A percentile compares a stretch with the other conserved stretches of the same genome.
These are phyloP conservation scores for Talaromyces funiculosus DNA, from an alignment of 2,329 filamentous ascomycete genomes.

Conservation along the genomic window DNA sequence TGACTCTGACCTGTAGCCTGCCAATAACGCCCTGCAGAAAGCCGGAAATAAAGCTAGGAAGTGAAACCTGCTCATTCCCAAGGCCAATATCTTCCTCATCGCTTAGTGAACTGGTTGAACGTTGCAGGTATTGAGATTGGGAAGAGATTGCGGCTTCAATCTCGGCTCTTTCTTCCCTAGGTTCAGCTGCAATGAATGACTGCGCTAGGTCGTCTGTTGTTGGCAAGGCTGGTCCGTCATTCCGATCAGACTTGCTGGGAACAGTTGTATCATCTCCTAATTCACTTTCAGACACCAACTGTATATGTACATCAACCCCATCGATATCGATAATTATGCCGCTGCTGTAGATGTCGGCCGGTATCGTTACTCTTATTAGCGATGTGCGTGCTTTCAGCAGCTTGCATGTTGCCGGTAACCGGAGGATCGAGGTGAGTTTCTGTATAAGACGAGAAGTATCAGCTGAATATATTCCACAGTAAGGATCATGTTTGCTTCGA, in stretches of 20 bases:
- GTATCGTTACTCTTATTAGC: conserved; percentile 72
- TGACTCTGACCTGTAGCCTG: conserved; percentile 50
- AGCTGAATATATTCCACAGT: background rate
- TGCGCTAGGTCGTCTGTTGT: conserved; percentile 55
- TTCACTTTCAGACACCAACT: conserved; percentile 44
- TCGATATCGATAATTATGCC: conserved; percentile 77
- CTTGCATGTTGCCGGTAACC: conserved; percentile 66
- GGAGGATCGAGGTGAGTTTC: conserved; percentile 72
- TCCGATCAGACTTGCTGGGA: background rate
- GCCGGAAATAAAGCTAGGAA: conserved; percentile 56
- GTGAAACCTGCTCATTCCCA: conserved; percentile 50
- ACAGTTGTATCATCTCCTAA: conserved; percentile 9
- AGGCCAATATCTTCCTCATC: conserved; percentile 42
- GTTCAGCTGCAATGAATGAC: conserved; percentile 56
- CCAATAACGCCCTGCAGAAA: conserved; percentile 56
- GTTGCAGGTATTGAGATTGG: conserved; percentile 47
- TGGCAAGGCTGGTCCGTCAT: conserved; percentile 37
- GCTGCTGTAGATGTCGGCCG: conserved; percentile 80
- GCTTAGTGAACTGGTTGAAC: conserved; percentile 43
- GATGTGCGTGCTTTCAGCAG: conserved; percentile 70
- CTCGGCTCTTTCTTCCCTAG: conserved; percentile 52
- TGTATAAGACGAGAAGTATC: conserved; percentile 59
- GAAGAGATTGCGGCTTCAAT: conserved; percentile 53
- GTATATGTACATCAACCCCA: conserved; percentile 67
- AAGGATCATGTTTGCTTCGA: background rate